phyloP scores from a whole-genome alignment of 768 basidiomycete genomes.

The Termitomyces heimii region DNA sequence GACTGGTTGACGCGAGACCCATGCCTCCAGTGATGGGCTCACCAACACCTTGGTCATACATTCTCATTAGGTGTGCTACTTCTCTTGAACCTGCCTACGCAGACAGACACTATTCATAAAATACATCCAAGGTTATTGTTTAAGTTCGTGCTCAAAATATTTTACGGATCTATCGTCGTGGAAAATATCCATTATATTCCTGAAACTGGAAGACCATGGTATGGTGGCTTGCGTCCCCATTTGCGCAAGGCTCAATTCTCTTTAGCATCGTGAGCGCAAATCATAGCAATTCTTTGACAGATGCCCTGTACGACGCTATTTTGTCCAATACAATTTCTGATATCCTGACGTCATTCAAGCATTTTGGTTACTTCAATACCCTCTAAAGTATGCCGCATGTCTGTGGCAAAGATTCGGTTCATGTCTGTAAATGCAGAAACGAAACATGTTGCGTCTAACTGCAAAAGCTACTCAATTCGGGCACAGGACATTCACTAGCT shows the following conservation, averaged over 20 bases:
- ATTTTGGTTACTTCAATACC: conserved; percentile 74
- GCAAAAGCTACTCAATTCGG: conserved; percentile 89
- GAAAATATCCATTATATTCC: conserved; percentile 74
- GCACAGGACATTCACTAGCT: conserved; percentile 76
- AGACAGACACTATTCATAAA: background rate
- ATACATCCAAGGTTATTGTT: conserved; percentile 50
- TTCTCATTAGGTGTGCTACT: conserved; percentile 50
- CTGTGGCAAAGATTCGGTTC: background rate
- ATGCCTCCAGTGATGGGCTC: conserved; percentile 24
- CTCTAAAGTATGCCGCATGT: conserved; percentile 38
- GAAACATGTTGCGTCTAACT: conserved; percentile 77
- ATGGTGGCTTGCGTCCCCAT: conserved; percentile 9
- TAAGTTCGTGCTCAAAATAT: conserved; percentile 82
- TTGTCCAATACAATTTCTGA: background rate
- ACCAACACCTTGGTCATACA: conserved; percentile 54
- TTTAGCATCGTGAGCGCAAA: conserved; percentile 78
- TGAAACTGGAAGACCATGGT: conserved; percentile 71
- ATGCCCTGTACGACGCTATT: conserved; percentile 55
- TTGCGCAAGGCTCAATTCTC: conserved; percentile 1
- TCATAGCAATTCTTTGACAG: conserved; percentile 82
- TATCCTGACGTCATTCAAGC: conserved; percentile 26
- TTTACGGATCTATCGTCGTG: conserved; percentile 85
- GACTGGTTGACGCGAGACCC: background rate
- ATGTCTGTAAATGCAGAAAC: conserved; percentile 37
- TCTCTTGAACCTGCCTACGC: background rate